Conservation (phyloP, 371 early-diverging fungal species). For the Cladochytrium tenue region DNA sequence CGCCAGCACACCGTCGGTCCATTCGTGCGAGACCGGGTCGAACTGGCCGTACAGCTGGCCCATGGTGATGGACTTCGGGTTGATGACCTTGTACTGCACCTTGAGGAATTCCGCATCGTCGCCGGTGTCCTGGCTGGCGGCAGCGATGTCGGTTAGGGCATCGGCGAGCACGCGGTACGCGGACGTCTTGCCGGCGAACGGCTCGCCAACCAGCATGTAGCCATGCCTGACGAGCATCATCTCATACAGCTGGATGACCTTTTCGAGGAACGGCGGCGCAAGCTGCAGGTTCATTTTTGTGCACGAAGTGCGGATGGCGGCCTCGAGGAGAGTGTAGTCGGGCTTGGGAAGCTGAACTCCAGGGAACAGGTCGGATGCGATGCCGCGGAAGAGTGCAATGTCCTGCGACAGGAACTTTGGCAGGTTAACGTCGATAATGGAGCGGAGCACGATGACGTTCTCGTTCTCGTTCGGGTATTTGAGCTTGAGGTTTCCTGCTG, state of each 20-base stretch:
- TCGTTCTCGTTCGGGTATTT: conserved; percentile 60
- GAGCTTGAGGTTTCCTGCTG: conserved; percentile 61
- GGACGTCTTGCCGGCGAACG: conserved; percentile 55
- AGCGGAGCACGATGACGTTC: conserved; percentile 52
- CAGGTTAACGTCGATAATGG: conserved; percentile 60
- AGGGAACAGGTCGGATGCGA: conserved; percentile 60
- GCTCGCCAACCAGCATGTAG: conserved; percentile 63
- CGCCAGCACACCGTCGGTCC: conserved; percentile 65
- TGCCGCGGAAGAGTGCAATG: conserved; percentile 58
- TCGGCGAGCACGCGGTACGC: conserved; percentile 56
- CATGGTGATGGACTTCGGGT: conserved; percentile 63
- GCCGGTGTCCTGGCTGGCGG: conserved; percentile 22
- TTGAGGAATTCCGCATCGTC: conserved; percentile 40
- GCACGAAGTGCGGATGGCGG: conserved; percentile 45
- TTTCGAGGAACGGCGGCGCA: conserved; percentile 54
- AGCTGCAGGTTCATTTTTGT: conserved; percentile 42
- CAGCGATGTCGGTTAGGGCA: conserved; percentile 44
- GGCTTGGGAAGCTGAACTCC: conserved; percentile 59
- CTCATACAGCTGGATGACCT: conserved; percentile 60
- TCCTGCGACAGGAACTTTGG: conserved; percentile 64
- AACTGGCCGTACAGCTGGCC: conserved; percentile 61
- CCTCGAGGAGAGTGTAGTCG: conserved; percentile 50
- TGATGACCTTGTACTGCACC: conserved; percentile 50
- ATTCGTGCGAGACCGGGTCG: conserved; percentile 62
- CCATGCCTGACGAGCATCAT: conserved; percentile 66